Percentiles rank a stretch among this genome's conserved stretches.
phyloP scores from a whole-genome alignment of 1,284 basidiomycete genomes.

The Coniferiporia weirii region DNA sequence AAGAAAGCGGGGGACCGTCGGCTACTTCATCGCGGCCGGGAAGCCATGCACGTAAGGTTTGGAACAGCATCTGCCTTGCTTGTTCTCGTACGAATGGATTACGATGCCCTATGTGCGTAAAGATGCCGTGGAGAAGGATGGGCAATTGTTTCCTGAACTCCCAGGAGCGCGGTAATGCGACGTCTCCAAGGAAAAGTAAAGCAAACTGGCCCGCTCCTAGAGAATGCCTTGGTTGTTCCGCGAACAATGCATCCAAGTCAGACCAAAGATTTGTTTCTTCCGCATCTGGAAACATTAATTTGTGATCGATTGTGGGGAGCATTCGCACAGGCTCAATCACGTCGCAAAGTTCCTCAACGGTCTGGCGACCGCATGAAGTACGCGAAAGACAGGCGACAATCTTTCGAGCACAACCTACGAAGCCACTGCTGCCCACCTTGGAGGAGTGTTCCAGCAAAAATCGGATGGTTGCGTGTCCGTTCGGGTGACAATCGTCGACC shows the following conservation, averaged over 20 bases:
- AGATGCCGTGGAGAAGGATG: conserved; percentile 73
- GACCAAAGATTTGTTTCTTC: conserved; percentile 72
- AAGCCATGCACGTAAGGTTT: conserved; percentile 74
- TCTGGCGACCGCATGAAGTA: conserved; percentile 65
- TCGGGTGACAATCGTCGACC: conserved; percentile 64
- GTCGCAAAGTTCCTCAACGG: conserved; percentile 81
- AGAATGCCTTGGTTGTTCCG: conserved; percentile 60
- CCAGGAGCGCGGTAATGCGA: conserved; percentile 75
- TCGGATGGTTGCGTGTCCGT: conserved; percentile 76
- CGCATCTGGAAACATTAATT: conserved; percentile 59
- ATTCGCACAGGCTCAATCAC: conserved; percentile 84
- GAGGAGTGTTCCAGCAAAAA: conserved; percentile 88
- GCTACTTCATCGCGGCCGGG: conserved; percentile 63
- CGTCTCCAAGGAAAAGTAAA: conserved; percentile 80
- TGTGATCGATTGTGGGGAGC: conserved; percentile 71
- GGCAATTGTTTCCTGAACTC: conserved; percentile 71
- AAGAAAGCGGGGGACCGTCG: conserved; percentile 46
- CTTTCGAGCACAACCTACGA: conserved; percentile 75
- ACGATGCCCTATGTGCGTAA: conserved; percentile 82
- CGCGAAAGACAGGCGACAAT: conserved; percentile 84
- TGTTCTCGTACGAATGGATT: conserved; percentile 64
- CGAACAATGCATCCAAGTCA: conserved; percentile 67
- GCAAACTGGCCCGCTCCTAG: conserved; percentile 84
- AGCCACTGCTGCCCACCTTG: conserved; percentile 75
- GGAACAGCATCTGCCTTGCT: conserved; percentile 73